These are phyloP conservation scores for Beauveria caledonica DNA, from an alignment of 2,329 filamentous ascomycete species.

Conservation along the genomic window DNA sequence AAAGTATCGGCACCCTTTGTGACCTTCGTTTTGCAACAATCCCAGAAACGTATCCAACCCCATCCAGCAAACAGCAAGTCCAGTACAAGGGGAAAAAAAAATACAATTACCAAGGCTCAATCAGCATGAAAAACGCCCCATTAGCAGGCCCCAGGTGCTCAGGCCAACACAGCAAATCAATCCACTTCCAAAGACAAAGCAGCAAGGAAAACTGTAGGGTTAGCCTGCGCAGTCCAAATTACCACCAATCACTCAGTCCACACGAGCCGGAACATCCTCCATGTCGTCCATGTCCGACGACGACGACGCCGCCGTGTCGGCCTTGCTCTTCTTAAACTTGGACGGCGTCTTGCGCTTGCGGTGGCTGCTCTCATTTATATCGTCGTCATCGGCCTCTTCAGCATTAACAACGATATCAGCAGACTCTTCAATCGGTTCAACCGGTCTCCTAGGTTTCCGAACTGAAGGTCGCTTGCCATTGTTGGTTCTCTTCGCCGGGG, in stretches of 20 bases:
- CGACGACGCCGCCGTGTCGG: constrained; percentile 19
- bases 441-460: constrained; percentile 18
- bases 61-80: not conserved
- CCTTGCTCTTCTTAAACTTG: constrained; percentile 19
- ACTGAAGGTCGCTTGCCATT: constrained; percentile 17
- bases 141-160: not conserved
- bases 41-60: not conserved
- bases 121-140: not conserved
- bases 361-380: constrained; percentile 19
- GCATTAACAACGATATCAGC: constrained; percentile 8
- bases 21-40: not conserved
- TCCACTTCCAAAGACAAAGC: not conserved
- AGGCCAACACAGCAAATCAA: not conserved
- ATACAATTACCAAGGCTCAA: not conserved
- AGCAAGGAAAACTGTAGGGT: not conserved
- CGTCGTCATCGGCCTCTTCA: constrained; percentile 16
- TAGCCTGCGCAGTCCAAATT: not conserved
- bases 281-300: constrained; percentile 35
- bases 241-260: not conserved
- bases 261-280: constrained; percentile 30
- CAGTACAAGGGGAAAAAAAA: not conserved
- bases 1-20: not conserved
- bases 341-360: constrained; percentile 21
- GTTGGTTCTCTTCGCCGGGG: constrained; percentile 19
- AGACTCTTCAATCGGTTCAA: constrained; percentile 22